Conservation (phyloP, 2,329 filamentous ascomycete species). For the Fusarium sp. region DNA sequence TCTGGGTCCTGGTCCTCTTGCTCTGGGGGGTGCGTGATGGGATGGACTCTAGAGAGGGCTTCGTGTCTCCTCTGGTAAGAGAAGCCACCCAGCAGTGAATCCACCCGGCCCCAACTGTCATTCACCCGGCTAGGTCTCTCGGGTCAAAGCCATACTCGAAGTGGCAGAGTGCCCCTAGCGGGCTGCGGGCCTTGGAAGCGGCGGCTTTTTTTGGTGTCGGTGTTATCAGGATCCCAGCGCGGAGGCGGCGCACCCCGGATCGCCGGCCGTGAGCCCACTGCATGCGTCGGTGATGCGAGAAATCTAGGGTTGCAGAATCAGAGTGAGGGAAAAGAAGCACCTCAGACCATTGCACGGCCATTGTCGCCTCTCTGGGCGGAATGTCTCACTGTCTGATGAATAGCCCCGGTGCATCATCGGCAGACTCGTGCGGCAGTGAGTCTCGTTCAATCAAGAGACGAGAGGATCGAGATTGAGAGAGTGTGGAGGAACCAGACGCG, state of each 20-base stretch:
- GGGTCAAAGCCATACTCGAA: conserved; percentile 29
- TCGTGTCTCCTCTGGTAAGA: conserved; percentile 31
- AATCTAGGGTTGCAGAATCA: conserved; percentile 32
- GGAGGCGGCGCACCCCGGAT: conserved; percentile 40
- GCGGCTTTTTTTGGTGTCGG: conserved; percentile 18
- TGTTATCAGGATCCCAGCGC: conserved; percentile 32
- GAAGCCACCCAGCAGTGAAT: conserved; percentile 17
- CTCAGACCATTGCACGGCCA: conserved; percentile 14
- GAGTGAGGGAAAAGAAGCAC: conserved; percentile 1
- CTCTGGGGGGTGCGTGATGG: conserved; percentile 17
- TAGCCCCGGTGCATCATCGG: conserved; percentile 6
- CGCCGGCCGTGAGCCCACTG: conserved; percentile 34
- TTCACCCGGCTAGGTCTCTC: conserved; percentile 33
- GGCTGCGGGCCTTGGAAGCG: conserved; percentile 25
- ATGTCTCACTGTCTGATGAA: conserved; percentile 24
- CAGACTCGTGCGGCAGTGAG: conserved; percentile 28
- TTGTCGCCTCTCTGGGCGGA: conserved; percentile 15
- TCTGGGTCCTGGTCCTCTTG: conserved; percentile 15
- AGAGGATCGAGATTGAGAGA: conserved; percentile 37
- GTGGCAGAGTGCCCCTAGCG: conserved; percentile 22
- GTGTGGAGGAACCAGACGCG: conserved; percentile 32
- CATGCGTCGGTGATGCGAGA: conserved; percentile 38
- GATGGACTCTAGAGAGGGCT: conserved; percentile 15
- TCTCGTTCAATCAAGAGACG: conserved; percentile 24
- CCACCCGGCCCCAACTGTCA: conserved; percentile 39